Evolutionary conservation across 768 basidiomycete species (phyloP).

Genomic region (Termitomyces sp.): DNA sequence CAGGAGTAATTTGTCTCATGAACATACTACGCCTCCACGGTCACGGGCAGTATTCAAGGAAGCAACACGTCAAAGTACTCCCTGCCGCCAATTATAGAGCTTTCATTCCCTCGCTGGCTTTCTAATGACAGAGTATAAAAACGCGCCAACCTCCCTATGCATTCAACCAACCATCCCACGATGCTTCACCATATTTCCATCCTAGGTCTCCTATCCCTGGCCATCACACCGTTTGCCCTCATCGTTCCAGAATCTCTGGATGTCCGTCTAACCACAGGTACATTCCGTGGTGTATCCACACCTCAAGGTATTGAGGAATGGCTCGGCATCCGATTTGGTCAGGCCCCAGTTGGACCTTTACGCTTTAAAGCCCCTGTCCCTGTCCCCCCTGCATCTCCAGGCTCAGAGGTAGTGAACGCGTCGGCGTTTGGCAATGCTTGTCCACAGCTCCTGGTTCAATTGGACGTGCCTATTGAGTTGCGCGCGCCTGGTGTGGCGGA

Average conservation of each 20-base stretch:
- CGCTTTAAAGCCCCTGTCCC: constrained; percentile 55
- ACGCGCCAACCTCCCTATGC: not conserved
- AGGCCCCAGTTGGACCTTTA: constrained; percentile 50
- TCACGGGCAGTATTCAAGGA: too few relatives aligned
- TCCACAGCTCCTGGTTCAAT: constrained; percentile 37
- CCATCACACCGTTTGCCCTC: not conserved
- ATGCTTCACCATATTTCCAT: not conserved
- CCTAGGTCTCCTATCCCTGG: not conserved
- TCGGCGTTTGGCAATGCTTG: constrained; percentile 53
- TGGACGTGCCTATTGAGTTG: constrained; percentile 38
- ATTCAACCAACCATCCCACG: not conserved
- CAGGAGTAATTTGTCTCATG: not conserved
- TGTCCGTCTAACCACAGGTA: constrained; percentile 38
- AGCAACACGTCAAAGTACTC: not conserved
- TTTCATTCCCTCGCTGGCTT: not conserved
- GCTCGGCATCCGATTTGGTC: constrained; percentile 60
- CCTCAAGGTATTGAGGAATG: constrained; percentile 49
- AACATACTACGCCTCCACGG: too few relatives aligned
- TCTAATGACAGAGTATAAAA: not conserved
- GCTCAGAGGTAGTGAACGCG: constrained; percentile 31
- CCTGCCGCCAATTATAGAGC: not conserved
- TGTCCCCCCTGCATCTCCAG: constrained; percentile 26
- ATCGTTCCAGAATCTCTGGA: constrained; percentile 24
- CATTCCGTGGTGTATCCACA: constrained; percentile 41
- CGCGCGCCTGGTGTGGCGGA: constrained; percentile 47